Percentiles rank a stretch among this genome's conserved stretches.
These are phyloP conservation scores for Pontederia paniculata DNA, from an alignment of 176 grass and related monocot genomes.

Conservation along the genomic window DNA sequence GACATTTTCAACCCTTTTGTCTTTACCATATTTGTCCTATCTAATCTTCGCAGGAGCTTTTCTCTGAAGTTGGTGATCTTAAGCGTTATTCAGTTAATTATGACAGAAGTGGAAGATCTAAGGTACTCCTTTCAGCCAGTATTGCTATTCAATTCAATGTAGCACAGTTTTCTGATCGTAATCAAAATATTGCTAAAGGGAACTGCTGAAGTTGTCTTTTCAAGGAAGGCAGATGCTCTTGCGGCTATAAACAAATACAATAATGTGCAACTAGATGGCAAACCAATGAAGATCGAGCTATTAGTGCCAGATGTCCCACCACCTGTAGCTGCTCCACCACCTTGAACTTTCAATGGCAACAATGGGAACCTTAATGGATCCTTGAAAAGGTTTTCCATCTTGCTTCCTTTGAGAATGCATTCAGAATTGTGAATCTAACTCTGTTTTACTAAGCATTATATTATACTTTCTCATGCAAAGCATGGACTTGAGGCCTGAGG, in stretches of 20 bases:
- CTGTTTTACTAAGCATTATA: background rate
- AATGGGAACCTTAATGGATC: slow-evolving; percentile 13
- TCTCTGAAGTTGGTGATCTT: too few species aligned
- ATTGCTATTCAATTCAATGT: background rate
- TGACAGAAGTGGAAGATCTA: slow-evolving; percentile 88
- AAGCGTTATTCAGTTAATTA: slow-evolving; percentile 62
- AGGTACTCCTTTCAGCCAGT: slow-evolving; percentile 32
- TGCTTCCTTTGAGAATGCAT: background rate
- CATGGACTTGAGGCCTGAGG: too few species aligned
- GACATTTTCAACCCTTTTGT: background rate
- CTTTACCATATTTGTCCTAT: background rate
- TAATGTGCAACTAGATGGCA: slow-evolving; percentile 97
- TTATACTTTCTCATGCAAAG: too few species aligned
- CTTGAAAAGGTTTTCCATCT: slow-evolving; percentile 42
- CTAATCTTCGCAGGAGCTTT: slow-evolving; percentile 51
- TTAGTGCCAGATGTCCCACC: slow-evolving; percentile 65
- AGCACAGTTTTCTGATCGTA: background rate
- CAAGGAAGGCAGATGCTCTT: slow-evolving; percentile 65
- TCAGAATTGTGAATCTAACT: background rate
- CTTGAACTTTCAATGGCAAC: slow-evolving; percentile 31
- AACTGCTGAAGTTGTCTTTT: slow-evolving; percentile 86
- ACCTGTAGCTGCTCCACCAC: slow-evolving; percentile 29
- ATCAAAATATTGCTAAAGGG: too few species aligned
- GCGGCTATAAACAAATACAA: slow-evolving; percentile 82
- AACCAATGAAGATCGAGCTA: slow-evolving; percentile 94